Evolutionary conservation across 139 green algal genomes (phyloP), one percentile per base, ranked within the genome.

Genomic region (Deuterostichococcus epilithicus): DNA sequence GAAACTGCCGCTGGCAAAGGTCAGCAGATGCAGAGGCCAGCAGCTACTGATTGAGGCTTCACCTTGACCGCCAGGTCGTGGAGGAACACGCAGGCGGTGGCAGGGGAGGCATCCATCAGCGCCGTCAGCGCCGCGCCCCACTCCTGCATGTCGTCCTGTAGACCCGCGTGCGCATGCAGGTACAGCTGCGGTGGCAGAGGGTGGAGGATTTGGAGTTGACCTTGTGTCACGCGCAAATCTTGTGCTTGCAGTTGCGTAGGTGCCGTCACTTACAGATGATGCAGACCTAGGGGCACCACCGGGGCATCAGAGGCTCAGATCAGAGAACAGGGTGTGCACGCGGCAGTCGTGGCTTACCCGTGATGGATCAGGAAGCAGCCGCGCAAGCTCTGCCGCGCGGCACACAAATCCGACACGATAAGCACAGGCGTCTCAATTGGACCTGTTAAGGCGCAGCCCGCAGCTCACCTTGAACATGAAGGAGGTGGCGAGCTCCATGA

Each of bases 101-200:
- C 18, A 20, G 18, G 52, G 18, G 52, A 63, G 8, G 44, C 59
- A 10, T 75, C 78, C 66, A 75, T 71, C 42, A 82, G 70, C 33
- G 39, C 42, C 33, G 45, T 22, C 45, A 82, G 35, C 10, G 39
- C 47, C 28, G 34, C 52, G 10, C n/a, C 33, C 78, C 78, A 82
- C 35, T 78, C 44, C n/a, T 35, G 42, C 67, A 78, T 67, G 35
- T 82, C 78, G 42, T 78, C 78, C 20, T 36, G 68, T n/a, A 76
- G 73, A 36, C 60, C 33, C 1, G 32, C 23, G 36, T 78, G 68
- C 26, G 63, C 58, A 2, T 65, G 35, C 74, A 83, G 34, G 33
- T 76, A 76, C 25, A 83, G 30, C 73, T 80, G 78, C 68, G 34
- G 32, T 1, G 28, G 47, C 69, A 58, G 10, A 34, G 10, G 33